phyloP scores from a whole-genome alignment of 2,329 filamentous ascomycete species.

The Calonectria fujianensis region DNA sequence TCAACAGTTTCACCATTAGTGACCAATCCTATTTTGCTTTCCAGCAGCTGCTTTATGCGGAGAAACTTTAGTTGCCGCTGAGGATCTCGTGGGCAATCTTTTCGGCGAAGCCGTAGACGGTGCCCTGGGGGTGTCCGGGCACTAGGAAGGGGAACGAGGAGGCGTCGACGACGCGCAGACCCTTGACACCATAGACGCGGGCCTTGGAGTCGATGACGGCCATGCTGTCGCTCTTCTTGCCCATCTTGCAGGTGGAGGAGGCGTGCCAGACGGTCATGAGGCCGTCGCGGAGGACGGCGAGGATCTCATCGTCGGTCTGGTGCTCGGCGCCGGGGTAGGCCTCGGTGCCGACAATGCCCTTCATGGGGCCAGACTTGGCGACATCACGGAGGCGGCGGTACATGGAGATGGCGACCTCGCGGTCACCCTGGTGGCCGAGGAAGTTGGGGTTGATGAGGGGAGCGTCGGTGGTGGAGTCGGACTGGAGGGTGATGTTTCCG shows the following conservation, averaged over 20 bases:
- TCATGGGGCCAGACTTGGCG: conserved; percentile 35
- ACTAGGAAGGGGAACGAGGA: conserved; percentile 54
- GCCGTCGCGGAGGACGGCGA: conserved; percentile 9
- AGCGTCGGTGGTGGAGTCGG: conserved; percentile 54
- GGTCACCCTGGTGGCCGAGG: conserved; percentile 64
- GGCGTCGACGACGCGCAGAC: conserved; percentile 58
- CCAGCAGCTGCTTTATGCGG: background rate
- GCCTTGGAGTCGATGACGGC: conserved; percentile 58
- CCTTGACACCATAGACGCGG: conserved; percentile 56
- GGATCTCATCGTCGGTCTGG: conserved; percentile 25
- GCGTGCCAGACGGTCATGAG: conserved; percentile 34
- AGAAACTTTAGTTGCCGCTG: background rate
- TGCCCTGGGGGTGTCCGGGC: conserved; percentile 52
- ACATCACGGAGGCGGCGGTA: conserved; percentile 65
- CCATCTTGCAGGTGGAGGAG: conserved; percentile 52
- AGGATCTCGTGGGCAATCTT: conserved; percentile 51
- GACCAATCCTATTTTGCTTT: background rate
- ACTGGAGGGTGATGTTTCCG: conserved; percentile 64
- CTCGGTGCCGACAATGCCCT: conserved; percentile 22
- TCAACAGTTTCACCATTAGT: background rate
- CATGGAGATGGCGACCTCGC: conserved; percentile 59
- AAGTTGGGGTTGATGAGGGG: conserved; percentile 68
- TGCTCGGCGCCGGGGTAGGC: conserved; percentile 38
- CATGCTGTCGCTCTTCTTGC: conserved; percentile 53
- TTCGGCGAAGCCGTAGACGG: conserved; percentile 52